Conservation (phyloP, 164 flowering plant species). For the Liquidambar formosana region DNA sequence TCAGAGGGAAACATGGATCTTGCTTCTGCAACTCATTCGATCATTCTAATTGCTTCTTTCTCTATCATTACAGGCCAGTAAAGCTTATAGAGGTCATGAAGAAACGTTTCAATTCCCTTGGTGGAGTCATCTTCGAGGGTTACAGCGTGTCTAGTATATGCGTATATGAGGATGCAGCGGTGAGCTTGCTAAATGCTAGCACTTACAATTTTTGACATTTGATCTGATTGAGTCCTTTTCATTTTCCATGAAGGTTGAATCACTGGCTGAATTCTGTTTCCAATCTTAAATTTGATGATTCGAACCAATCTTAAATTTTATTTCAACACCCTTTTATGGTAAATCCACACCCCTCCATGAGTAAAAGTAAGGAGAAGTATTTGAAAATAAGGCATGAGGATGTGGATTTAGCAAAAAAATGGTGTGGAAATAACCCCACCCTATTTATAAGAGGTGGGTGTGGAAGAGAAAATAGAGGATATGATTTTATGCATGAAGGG, state of each 20-base stretch:
- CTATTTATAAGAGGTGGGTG: no score
- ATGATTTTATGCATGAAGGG: neutral
- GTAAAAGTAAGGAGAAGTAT: no score
- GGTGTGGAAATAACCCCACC: no score
- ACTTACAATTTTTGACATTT: neutral
- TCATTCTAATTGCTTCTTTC: conserved; percentile 11
- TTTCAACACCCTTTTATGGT: no score
- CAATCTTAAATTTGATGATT: neutral
- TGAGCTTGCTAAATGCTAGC: conserved; percentile 33
- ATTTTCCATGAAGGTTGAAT: neutral
- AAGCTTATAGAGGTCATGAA: conserved; percentile 80
- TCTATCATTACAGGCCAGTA: conserved; percentile 56
- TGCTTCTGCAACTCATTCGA: neutral
- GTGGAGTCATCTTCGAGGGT: conserved; percentile 90
- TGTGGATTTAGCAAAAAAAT: no score
- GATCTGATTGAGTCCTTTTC: neutral
- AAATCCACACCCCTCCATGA: no score
- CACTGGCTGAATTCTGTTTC: neutral
- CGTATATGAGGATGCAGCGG: conserved; percentile 78
- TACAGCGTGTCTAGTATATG: conserved; percentile 59
- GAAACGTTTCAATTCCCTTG: conserved; percentile 72
- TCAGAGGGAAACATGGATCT: neutral
- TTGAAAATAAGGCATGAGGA: no score
- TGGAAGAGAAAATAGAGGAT: neutral
- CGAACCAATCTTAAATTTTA: no score